A percentile compares a stretch with the other conserved stretches of the same genome.
Conservation (phyloP, 768 basidiomycete genomes). For the Boletellus sp. region DNA sequence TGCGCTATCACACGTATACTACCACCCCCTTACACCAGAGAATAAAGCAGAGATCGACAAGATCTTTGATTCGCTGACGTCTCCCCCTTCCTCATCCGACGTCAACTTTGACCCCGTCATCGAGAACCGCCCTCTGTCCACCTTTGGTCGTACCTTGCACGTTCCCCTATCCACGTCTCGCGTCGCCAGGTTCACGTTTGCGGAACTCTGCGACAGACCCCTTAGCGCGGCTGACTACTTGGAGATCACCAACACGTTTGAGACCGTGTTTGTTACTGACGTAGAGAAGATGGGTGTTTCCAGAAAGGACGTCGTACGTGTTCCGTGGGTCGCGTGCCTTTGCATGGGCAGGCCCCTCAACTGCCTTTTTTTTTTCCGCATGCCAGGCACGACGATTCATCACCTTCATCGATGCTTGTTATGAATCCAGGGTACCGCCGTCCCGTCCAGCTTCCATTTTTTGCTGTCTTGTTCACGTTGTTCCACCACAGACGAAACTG, state of each 20-base stretch:
- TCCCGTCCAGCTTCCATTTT: not conserved
- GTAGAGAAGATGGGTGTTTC: slow-evolving; percentile 86
- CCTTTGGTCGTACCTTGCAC: slow-evolving; percentile 86
- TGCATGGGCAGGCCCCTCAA: not conserved
- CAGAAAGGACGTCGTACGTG: slow-evolving; percentile 76
- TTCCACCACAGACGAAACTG: slow-evolving; percentile 72
- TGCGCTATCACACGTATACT: slow-evolving; percentile 92
- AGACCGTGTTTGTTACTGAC: slow-evolving; percentile 82
- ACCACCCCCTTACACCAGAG: slow-evolving; percentile 67
- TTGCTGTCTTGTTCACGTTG: slow-evolving; percentile 40
- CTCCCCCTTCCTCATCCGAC: slow-evolving; percentile 37
- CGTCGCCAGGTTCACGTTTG: slow-evolving; percentile 84
- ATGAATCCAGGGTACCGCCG: slow-evolving; percentile 72
- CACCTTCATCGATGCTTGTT: slow-evolving; percentile 96
- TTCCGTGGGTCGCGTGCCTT: not conserved
- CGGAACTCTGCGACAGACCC: slow-evolving; percentile 83
- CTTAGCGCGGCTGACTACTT: slow-evolving; percentile 95
- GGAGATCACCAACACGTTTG: slow-evolving; percentile 85
- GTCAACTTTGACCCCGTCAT: slow-evolving; percentile 47
- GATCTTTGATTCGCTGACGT: slow-evolving; percentile 73
- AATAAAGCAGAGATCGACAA: slow-evolving; percentile 72
- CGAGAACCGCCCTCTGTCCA: slow-evolving; percentile 58
- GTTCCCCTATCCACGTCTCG: slow-evolving; percentile 77
- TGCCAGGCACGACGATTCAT: slow-evolving; percentile 88
- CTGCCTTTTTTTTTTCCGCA: not conserved